phyloP scores from a whole-genome alignment of 768 basidiomycete genomes.

The Pholiota microspora region DNA sequence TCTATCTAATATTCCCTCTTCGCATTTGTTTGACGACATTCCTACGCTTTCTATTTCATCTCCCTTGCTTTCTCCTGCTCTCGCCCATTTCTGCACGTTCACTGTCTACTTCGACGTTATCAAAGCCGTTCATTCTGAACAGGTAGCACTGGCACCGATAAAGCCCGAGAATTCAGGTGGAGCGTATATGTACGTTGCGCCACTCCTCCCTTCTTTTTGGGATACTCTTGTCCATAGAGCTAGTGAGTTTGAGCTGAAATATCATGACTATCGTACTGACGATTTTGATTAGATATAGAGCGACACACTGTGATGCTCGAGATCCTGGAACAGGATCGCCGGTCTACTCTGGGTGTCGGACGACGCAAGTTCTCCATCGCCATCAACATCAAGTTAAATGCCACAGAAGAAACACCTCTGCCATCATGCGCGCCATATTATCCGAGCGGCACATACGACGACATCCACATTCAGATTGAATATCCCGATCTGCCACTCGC shows the following conservation, averaged over 20 bases:
- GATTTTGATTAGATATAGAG: slow-evolving; percentile 7
- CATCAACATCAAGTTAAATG: slow-evolving; percentile 14
- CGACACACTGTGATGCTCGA: slow-evolving; percentile 20
- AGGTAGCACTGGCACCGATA: slow-evolving; percentile 1
- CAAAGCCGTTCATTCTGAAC: slow-evolving; percentile 32
- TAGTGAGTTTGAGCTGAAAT: slow-evolving; percentile 3
- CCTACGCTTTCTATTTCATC: slow-evolving; percentile 38
- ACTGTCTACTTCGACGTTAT: slow-evolving; percentile 15
- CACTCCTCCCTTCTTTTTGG: slow-evolving; percentile 16
- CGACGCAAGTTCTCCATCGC: slow-evolving; percentile 16
- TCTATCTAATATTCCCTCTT: slow-evolving; percentile 17
- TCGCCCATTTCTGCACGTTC: slow-evolving; percentile 16
- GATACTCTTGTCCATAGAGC: slow-evolving; percentile 7
- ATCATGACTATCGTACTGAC: background rate
- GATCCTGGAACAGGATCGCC: slow-evolving; percentile 10
- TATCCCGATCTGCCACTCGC: slow-evolving; percentile 4
- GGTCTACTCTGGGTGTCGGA: background rate
- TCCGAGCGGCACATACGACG: background rate
- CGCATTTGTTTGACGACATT: slow-evolving; percentile 40
- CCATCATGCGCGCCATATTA: slow-evolving; percentile 3
- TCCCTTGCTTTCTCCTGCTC: slow-evolving; percentile 10
- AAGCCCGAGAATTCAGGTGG: slow-evolving; percentile 4
- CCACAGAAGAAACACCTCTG: background rate
- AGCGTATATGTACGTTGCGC: slow-evolving; percentile 6
- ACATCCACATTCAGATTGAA: background rate